Conservation (phyloP, 2,329 filamentous ascomycete genomes). For the Colletotrichum sp. region DNA sequence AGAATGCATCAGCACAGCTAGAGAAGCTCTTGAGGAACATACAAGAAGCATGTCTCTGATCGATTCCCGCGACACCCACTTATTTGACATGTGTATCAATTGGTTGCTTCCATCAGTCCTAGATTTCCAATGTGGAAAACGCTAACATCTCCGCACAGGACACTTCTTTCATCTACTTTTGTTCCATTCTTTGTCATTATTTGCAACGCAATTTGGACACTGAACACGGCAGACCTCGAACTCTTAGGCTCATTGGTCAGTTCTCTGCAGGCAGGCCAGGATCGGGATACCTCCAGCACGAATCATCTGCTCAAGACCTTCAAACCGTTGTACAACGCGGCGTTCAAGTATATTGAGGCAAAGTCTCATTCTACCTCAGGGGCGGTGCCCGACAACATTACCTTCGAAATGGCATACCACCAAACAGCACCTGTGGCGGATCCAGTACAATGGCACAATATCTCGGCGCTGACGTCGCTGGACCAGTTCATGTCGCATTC, state of each 20-base stretch:
- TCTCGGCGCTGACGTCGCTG: too few species aligned
- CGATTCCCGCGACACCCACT: neutral
- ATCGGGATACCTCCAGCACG: accelerated
- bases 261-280: neutral
- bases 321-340: neutral
- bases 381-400: accelerated
- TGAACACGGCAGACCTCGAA: neutral
- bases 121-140: neutral
- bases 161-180: neutral
- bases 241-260: neutral
- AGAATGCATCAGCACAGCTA: neutral
- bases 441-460: too few species aligned
- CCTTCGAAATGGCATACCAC: too few species aligned
- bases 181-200: neutral
- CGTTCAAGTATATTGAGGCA: neutral
- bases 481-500: too few species aligned
- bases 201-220: neutral
- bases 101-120: neutral
- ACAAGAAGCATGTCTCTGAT: neutral
- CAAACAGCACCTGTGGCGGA: too few species aligned
- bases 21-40: neutral
- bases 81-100: neutral
- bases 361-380: neutral
- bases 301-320: neutral
- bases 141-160: neutral